Conservation (phyloP, 2,329 filamentous ascomycete genomes). For the Neocucurbitaria cava region DNA sequence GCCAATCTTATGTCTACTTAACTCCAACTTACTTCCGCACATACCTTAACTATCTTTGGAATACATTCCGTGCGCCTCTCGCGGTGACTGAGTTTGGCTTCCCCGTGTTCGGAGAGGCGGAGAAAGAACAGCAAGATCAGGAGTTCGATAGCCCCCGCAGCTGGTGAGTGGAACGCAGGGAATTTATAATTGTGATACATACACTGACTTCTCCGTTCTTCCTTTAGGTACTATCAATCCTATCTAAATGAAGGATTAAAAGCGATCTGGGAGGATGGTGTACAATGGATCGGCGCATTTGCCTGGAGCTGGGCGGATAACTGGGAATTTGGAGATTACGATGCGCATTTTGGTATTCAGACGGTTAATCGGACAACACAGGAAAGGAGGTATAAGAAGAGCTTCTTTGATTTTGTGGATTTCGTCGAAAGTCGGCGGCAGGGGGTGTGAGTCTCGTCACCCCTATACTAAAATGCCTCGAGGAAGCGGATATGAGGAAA, state of each 20-base stretch:
- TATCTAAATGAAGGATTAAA: constrained; percentile 64
- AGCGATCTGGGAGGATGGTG: constrained; percentile 63
- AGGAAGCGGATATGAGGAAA: not conserved
- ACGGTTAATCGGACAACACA: constrained; percentile 62
- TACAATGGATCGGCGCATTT: constrained; percentile 62
- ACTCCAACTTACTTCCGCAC: constrained; percentile 65
- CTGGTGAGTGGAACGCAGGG: not conserved
- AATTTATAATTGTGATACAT: too few relatives aligned
- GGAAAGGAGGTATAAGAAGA: constrained; percentile 62
- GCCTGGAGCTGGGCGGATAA: constrained; percentile 63
- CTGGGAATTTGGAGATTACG: constrained; percentile 62
- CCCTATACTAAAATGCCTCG: not conserved
- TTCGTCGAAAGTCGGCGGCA: constrained; percentile 51
- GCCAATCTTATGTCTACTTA: constrained; percentile 64
- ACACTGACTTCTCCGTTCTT: too few relatives aligned
- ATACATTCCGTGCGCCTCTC: constrained; percentile 61
- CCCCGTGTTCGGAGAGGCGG: constrained; percentile 59
- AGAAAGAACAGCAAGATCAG: constrained; percentile 56
- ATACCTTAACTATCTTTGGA: constrained; percentile 65
- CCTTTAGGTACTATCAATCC: constrained; percentile 58
- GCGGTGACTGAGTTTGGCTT: constrained; percentile 65
- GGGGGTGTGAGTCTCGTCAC: not conserved
- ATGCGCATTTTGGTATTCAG: constrained; percentile 63
- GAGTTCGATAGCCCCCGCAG: constrained; percentile 62
- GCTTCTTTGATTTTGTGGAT: constrained; percentile 65